Evolutionary conservation across 805 yeast genomes (phyloP).

Genomic region (Spathaspora sp.): DNA sequence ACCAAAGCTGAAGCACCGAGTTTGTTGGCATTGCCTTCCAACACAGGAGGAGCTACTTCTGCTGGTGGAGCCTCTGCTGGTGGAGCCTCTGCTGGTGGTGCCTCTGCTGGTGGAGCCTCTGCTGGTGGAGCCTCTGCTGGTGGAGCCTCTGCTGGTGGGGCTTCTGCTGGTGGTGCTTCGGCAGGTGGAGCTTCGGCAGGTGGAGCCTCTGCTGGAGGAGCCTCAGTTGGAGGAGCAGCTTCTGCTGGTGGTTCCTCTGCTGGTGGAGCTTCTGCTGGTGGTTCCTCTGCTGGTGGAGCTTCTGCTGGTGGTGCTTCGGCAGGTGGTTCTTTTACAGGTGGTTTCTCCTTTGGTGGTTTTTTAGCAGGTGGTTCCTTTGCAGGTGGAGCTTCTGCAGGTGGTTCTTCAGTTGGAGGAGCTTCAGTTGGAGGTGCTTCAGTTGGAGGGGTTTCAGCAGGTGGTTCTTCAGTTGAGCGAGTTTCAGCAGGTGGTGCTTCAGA

Average conservation of each 20-base stretch:
- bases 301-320: not conserved
- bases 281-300: not conserved
- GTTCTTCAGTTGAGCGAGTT: no score
- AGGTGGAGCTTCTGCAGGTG: conserved; percentile 2
- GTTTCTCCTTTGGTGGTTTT: not conserved
- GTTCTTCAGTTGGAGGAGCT: conserved; percentile 2
- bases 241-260: not conserved
- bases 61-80: conserved; percentile 13
- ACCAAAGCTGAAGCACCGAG: conserved; percentile 12
- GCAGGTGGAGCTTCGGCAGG: not conserved
- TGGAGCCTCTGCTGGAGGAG: not conserved
- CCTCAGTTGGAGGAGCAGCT: conserved; percentile 21
- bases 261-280: conserved; percentile 1
- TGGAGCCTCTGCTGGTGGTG: not conserved
- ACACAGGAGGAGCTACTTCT: conserved; percentile 3
- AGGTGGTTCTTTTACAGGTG: not conserved
- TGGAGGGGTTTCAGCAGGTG: not conserved
- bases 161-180: not conserved
- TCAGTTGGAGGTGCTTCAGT: not conserved
- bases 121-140: not conserved
- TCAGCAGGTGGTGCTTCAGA: not conserved
- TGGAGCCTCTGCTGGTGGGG: not conserved
- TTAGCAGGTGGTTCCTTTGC: not conserved
- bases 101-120: not conserved
- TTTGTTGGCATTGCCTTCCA: conserved; percentile 25